Conservation (phyloP, 129 eudicot species). For the Flaveria linearis region DNA sequence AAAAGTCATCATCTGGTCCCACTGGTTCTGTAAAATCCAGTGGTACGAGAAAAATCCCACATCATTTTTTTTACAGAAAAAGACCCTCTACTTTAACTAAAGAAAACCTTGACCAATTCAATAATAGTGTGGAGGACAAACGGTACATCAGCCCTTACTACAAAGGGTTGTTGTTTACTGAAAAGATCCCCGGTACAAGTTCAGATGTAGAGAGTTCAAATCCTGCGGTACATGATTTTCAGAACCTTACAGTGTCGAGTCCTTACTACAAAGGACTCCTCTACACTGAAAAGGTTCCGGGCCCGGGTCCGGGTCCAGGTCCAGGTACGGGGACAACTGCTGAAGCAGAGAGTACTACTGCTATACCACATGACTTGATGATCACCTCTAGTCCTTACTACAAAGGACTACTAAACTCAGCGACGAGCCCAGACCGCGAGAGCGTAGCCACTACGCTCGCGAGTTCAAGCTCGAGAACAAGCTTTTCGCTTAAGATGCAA, state of each 20-base stretch:
- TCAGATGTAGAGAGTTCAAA: constrained; percentile 29
- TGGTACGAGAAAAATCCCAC: constrained; percentile 14
- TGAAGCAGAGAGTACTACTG: constrained; percentile 36
- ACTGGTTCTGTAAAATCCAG: constrained; percentile 14
- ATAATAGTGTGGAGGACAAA: not conserved
- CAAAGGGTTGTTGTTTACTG: constrained; percentile 1
- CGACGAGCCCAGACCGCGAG: constrained; percentile 50
- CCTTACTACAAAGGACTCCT: constrained; percentile 40
- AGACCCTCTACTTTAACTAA: constrained; percentile 32
- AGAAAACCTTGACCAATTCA: constrained; percentile 35
- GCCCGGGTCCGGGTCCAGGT: not conserved
- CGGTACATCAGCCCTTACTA: constrained; percentile 4
- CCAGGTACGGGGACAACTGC: constrained; percentile 10
- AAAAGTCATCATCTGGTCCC: constrained; percentile 15
- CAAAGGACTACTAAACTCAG: constrained; percentile 37
- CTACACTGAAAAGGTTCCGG: constrained; percentile 25
- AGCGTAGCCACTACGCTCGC: constrained; percentile 41
- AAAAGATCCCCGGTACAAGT: not conserved
- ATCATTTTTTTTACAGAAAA: constrained; percentile 16
- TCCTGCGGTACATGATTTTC: constrained; percentile 19
- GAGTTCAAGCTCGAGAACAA: constrained; percentile 45
- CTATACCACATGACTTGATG: constrained; percentile 17
- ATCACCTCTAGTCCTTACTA: constrained; percentile 36
- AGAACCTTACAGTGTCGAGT: constrained; percentile 14
- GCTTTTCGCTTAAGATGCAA: constrained; percentile 51